Percentiles rank a stretch among this genome's conserved stretches.
Evolutionary conservation across 768 basidiomycete genomes (phyloP).

Genomic region (Suillus americanus): DNA sequence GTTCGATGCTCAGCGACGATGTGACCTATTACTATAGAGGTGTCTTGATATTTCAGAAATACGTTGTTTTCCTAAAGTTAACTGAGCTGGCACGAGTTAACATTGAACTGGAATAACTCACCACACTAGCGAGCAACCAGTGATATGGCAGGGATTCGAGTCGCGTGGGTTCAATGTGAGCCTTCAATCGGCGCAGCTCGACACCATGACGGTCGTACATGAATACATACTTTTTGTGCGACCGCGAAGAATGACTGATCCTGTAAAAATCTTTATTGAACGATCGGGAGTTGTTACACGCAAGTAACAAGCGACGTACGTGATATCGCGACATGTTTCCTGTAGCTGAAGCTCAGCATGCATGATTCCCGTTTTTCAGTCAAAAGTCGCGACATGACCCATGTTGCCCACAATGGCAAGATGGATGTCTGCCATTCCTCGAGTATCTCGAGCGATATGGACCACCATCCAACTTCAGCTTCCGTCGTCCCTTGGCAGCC

Average conservation of each 20-base stretch:
- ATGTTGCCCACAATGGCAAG: conserved; percentile 79
- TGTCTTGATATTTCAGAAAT: conserved; percentile 95
- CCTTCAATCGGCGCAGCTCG: conserved; percentile 82
- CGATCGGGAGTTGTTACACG: background rate
- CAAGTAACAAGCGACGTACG: conserved; percentile 45
- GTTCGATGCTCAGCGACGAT: conserved; percentile 87
- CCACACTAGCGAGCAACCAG: conserved; percentile 86
- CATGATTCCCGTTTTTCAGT: conserved; percentile 85
- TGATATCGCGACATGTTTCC: conserved; percentile 92
- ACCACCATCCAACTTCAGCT: conserved; percentile 83
- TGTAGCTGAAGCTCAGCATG: conserved; percentile 86
- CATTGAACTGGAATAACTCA: conserved; percentile 38
- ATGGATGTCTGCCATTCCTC: conserved; percentile 86
- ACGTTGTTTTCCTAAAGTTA: conserved; percentile 74
- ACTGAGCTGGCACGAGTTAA: background rate
- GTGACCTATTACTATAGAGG: conserved; percentile 88
- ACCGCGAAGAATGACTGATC: conserved; percentile 93
- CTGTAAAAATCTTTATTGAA: conserved; percentile 70
- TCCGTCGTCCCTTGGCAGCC: conserved; percentile 71
- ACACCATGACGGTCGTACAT: conserved; percentile 95
- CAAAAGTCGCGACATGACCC: conserved; percentile 92
- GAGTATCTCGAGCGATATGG: conserved; percentile 86
- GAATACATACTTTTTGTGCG: conserved; percentile 94
- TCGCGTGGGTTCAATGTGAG: conserved; percentile 85
- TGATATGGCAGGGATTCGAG: conserved; percentile 95